Base-by-base conservation (phyloP, 768 basidiomycete genomes). In the Mycena floridula region DNA sequence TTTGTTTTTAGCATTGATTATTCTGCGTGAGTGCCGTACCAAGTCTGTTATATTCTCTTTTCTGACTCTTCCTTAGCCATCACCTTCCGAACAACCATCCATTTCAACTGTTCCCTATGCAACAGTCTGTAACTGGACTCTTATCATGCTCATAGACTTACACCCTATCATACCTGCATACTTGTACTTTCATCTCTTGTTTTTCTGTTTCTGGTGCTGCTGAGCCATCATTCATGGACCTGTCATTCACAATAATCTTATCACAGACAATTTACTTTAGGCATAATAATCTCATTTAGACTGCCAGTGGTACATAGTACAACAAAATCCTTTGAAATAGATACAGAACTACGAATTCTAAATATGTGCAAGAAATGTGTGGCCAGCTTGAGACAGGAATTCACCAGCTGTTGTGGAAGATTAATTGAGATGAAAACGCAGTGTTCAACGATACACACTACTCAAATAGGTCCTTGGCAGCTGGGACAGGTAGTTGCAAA, bases 1-100 rank as follows among this genome's bases (percentile, higher is more conserved):
- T 43, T 51, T 81, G 48, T 90, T 95, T 55, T 74, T 80, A 27
- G 81, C 79, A 35, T 73, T 96, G 52, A 82, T 97, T 59, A 80
- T 74, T 54, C 61, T 86, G 52, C 89, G 86, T 89, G 63, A 70
- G 86, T 77, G 26, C 8, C 47, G 44, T 50, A 21, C 27, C 37
- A 24, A 45, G 35, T 28, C 9, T 51, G 9, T 37, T 53, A 15
- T 43, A 46, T 13, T 46, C 48, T 40, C 40, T 15, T 41, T 42
- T 43, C 46, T 49, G 28, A 42, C 40, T 37, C 32, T 44, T 42
- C 9, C 42, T 25, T 21, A 87, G 85, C 84, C 53, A 71, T 68
- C 50, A 63, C 77, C 40, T 76, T 90, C 70, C 79, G 76, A 47
- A 70, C 70, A 50, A 70, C 64, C 49, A 56, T 89, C 56, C 71